Evolutionary conservation across 176 grass and related monocot species (phyloP), one percentile per base, ranked within the genome.

Genomic region (Calamus simplicifolius): DNA sequence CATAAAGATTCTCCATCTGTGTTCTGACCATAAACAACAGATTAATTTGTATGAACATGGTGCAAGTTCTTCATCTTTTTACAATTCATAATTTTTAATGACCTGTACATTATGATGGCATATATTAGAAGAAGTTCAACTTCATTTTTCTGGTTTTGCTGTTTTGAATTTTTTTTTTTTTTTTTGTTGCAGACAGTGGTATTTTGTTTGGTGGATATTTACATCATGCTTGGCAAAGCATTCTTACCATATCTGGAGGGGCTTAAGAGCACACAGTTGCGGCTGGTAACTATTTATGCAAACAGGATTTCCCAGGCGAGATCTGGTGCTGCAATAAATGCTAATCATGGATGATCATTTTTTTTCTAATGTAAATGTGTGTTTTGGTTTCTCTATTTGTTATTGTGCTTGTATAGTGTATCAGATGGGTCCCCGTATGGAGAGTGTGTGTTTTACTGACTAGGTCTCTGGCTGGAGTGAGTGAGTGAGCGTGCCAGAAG

Each of bases 171-270:
- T 30, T 6, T 2, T 16, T 19, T 68, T 2, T 12, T 25, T 57
- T 3, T 69, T 25, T 60, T 27, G 25, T 63, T 70, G n/a, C 81
- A 93, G 94, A 89, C 61, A 54, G 94, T 87, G 16, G 88, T 98
- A 27, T 92, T 98, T 80, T 92, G 94, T 73, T 77, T 98, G 79
- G 88, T 92, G 79, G 88, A 98, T 68, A 92, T 93, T 57, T 92
- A 98, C 73, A 89, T 89, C 69, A 83, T 92, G 60, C 94, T 98
- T 14, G 94, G 94, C 62, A 92, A 98, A 65, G 61, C 81, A 27
- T 98, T 98, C 10, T 62, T 77, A 25, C 88, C 94, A 18, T 93
- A 98, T 63, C 73, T 93, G 59, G 88, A 98, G 66, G 79, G 84
- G 30, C 81, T 98, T 50, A 98, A 76, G 73, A 98, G 81, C 79